phyloP scores from a whole-genome alignment of 75 land plant species.

The Selaginella tamariscina region DNA sequence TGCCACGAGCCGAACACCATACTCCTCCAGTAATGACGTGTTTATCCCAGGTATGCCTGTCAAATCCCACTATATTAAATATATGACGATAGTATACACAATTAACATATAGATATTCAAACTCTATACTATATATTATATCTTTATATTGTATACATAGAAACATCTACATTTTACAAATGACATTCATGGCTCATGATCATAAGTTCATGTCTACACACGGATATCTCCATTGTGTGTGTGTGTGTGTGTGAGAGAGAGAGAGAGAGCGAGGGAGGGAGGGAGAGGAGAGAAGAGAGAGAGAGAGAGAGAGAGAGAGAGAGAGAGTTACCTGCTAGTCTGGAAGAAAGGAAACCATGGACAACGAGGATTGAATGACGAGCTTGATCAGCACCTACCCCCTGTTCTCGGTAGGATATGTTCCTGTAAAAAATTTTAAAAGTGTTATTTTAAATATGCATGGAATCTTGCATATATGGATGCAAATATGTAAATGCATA shows the following conservation, averaged over 20 bases:
- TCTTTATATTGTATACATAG: no score
- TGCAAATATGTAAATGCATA: no score
- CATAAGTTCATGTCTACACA: no score
- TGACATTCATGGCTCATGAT: no score
- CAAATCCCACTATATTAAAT: no score
- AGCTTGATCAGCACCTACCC: not conserved
- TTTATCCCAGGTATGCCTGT: not conserved
- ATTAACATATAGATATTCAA: not conserved
- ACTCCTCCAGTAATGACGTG: not conserved
- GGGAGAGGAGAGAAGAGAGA: not conserved
- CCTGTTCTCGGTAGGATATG: not conserved
- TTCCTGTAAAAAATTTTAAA: no score
- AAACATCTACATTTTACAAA: no score
- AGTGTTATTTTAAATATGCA: no score
- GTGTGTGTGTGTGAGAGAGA: no score
- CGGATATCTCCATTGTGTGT: no score
- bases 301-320: not conserved
- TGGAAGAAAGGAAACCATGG: not conserved
- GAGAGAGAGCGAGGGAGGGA: no score
- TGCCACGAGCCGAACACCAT: conserved; percentile 5
- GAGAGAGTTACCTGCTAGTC: not conserved
- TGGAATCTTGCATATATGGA: no score
- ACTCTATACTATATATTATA: not conserved
- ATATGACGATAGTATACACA: not conserved
- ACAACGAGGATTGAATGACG: not conserved